phyloP scores from a whole-genome alignment of 768 basidiomycete genomes.

The Mycena indigotica region DNA sequence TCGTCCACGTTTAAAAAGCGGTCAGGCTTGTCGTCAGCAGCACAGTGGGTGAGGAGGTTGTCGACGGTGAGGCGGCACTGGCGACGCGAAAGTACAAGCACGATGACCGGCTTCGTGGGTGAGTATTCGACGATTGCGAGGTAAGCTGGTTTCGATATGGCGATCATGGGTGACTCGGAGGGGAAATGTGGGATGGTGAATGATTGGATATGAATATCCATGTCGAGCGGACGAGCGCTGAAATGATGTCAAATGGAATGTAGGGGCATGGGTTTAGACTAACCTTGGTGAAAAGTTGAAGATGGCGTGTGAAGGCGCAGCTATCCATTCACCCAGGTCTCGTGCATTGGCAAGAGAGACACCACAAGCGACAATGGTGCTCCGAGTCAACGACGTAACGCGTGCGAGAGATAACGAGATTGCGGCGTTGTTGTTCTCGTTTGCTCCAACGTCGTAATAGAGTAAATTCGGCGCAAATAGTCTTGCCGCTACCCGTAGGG shows the following conservation, averaged over 20 bases:
- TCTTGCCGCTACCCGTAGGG: slow-evolving; percentile 98
- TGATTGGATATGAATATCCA: slow-evolving; percentile 96
- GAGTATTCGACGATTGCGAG: slow-evolving; percentile 90
- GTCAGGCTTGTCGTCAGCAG: slow-evolving; percentile 81
- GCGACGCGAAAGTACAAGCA: slow-evolving; percentile 90
- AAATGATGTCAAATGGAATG: slow-evolving; percentile 16
- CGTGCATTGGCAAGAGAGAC: slow-evolving; percentile 95
- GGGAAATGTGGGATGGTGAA: slow-evolving; percentile 98
- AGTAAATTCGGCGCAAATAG: slow-evolving; percentile 96
- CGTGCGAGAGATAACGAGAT: slow-evolving; percentile 94
- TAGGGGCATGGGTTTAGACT: slow-evolving; percentile 17
- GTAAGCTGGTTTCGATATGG: slow-evolving; percentile 98
- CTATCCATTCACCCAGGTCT: slow-evolving; percentile 98
- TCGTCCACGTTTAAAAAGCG: slow-evolving; percentile 87
- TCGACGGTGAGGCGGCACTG: slow-evolving; percentile 95
- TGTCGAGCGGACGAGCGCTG: slow-evolving; percentile 93
- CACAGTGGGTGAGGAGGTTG: slow-evolving; percentile 85
- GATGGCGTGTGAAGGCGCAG: slow-evolving; percentile 87
- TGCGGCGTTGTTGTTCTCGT: slow-evolving; percentile 78
- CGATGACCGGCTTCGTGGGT: slow-evolving; percentile 80
- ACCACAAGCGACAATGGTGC: slow-evolving; percentile 92
- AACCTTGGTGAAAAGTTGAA: slow-evolving; percentile 97
- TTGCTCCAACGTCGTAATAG: slow-evolving; percentile 94
- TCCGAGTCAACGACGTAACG: slow-evolving; percentile 93
- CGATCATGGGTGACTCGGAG: slow-evolving; percentile 95